Percentiles rank a stretch among this genome's conserved stretches.
These are phyloP conservation scores for Lasiodiplodia sp. DNA, from an alignment of 2,329 filamentous ascomycete species.

Conservation along the genomic window DNA sequence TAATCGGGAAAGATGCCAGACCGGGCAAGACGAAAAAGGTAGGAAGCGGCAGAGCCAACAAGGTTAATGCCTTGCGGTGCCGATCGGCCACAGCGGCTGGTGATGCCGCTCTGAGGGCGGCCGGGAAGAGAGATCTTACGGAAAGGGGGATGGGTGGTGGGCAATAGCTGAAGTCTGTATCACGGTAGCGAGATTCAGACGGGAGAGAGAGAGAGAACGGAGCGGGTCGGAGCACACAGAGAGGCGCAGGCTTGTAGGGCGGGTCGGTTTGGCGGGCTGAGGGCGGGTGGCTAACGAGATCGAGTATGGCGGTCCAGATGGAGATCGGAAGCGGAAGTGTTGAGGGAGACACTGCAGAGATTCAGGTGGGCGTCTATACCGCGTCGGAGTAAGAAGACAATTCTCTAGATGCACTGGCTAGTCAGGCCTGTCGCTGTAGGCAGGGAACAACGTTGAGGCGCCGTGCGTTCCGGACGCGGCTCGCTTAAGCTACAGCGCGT, in stretches of 20 bases:
- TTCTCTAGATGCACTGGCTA: conserved; percentile 26
- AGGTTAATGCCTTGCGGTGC: conserved; percentile 7
- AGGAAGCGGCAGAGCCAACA: conserved; percentile 14
- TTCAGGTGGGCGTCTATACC: conserved; percentile 14
- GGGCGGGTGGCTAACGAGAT: conserved; percentile 5
- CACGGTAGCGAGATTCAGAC: conserved; percentile 7
- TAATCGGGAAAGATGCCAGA: conserved; percentile 22
- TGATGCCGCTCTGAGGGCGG: not conserved
- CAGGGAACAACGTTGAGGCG: conserved; percentile 18
- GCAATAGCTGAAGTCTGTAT: conserved; percentile 15
- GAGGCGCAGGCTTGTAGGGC: not conserved
- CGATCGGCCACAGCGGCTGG: conserved; percentile 15
- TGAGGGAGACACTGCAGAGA: conserved; percentile 18
- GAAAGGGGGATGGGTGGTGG: not conserved
- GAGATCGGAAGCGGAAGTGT: conserved; percentile 20
- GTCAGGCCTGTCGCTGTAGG: not conserved
- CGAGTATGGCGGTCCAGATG: conserved; percentile 1
- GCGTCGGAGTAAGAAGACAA: not conserved
- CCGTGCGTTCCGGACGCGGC: conserved; percentile 17
- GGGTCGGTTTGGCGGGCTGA: not conserved
- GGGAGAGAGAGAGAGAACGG: not conserved
- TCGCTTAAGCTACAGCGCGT: conserved; percentile 21
- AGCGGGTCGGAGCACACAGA: not conserved
- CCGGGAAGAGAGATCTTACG: not conserved
- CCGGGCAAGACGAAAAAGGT: not conserved